Evolutionary conservation across 805 yeast species (phyloP), one percentile per base, ranked within the genome.

Genomic region (Pichia cephalocereana): DNA sequence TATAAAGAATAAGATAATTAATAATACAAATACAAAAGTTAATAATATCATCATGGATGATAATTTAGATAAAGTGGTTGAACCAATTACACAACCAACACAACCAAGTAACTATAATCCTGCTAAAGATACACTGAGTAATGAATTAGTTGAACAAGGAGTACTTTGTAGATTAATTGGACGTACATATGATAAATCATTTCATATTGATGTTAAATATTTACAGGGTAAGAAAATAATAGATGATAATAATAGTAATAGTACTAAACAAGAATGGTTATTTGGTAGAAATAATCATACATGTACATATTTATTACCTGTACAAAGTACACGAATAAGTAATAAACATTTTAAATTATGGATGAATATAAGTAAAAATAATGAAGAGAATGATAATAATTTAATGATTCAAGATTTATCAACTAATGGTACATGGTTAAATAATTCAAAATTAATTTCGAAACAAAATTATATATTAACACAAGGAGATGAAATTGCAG

Each of bases 401-500:
- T 40, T 63, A 34, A 76, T 82, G 82, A 70, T 82, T 48, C 79
- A 77, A 61, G 97, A 90, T 64, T 65, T 73, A 3, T 85, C 96
- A 1, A 91, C 98, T 2, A 93, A 93, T 67, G 99, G 99, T 8
- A 93, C 99, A 0, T 84, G 79, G 71, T 67, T 91, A 43, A 93
- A 91, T 68, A 82, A 82, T 32, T 74, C 74, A 38, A 72, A 87
- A 45, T 65, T 91, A 18, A 86, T 82, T 26, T 85, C 83, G 59
- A 85, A 85, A 19, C 79, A 83, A 44, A 86, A 87, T 58, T 87
- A 86, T 62, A 78, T 91, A 48, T 65, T 93, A 38, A 80, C 82
- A 41, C 96, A 88, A 61, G 98, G 98, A 6, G 99, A 93, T 65
- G 96, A 88, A 60, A 83, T 93, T 38, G 77, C 90, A 1, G 86